Percentiles rank a stretch among this genome's conserved stretches.
phyloP scores from a whole-genome alignment of 2,329 filamentous ascomycete genomes.

The Paecilomyces dactylethromorphus region DNA sequence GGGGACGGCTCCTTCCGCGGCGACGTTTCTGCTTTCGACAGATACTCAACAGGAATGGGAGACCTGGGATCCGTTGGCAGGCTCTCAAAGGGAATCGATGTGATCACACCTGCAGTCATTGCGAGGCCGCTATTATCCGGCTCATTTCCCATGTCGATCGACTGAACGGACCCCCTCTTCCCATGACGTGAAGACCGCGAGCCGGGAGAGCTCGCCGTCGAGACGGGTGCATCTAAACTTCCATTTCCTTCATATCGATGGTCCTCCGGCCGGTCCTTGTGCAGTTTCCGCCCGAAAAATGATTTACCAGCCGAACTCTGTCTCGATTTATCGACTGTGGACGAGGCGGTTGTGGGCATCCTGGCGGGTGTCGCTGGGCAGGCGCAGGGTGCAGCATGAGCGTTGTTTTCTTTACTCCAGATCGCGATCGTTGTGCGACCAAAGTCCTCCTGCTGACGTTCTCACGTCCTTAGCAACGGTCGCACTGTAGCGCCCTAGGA shows the following conservation, averaged over 20 bases:
- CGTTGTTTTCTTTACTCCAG: neutral
- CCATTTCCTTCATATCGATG: conserved; percentile 56
- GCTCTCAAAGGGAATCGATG: conserved; percentile 79
- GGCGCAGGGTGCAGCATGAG: conserved; percentile 1
- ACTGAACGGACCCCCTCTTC: conserved; percentile 64
- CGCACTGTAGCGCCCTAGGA: neutral
- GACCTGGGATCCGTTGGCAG: conserved; percentile 59
- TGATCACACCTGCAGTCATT: conserved; percentile 74
- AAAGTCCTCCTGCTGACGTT: neutral
- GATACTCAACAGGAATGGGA: conserved; percentile 66
- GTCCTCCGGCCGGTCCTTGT: conserved; percentile 70
- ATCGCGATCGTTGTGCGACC: neutral
- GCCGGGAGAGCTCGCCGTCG: conserved; percentile 54
- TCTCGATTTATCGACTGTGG: conserved; percentile 68
- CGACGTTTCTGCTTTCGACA: conserved; percentile 57
- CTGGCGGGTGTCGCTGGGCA: conserved; percentile 27
- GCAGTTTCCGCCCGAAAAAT: conserved; percentile 74
- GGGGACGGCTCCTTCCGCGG: conserved; percentile 67
- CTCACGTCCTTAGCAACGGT: neutral
- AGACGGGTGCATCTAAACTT: conserved; percentile 53
- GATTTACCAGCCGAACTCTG: conserved; percentile 75
- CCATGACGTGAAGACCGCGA: conserved; percentile 69
- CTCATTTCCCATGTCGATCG: conserved; percentile 62
- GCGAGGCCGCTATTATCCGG: conserved; percentile 57
- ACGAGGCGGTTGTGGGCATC: conserved; percentile 49